Evolutionary conservation across 2,329 filamentous ascomycete species (phyloP).

Genomic region (Ophiocordyceps camponoti-saundersi): DNA sequence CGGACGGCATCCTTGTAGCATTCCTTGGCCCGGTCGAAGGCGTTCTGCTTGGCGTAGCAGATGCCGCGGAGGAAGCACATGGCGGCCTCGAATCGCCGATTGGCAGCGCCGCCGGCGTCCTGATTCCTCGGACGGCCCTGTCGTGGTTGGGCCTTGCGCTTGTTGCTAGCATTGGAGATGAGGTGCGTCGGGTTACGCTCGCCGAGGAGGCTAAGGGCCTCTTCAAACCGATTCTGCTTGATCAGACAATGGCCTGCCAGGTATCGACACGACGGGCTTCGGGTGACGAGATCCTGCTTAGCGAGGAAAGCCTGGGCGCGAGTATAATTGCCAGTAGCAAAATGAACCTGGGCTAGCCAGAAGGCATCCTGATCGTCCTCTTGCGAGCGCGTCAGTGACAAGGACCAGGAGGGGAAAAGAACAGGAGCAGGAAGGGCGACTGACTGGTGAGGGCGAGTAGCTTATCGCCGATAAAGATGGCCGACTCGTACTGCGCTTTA

Average conservation of each 20-base stretch:
- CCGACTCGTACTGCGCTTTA: constrained; percentile 90
- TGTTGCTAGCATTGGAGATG: constrained; percentile 33
- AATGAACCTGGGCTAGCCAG: constrained; percentile 97
- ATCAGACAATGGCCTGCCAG: constrained; percentile 88
- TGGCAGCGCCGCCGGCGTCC: constrained; percentile 31
- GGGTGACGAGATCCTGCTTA: constrained; percentile 63
- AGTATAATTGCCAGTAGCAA: constrained; percentile 86
- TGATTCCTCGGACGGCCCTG: constrained; percentile 12
- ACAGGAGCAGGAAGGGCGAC: constrained; percentile 11
- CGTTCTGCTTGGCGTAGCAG: constrained; percentile 93
- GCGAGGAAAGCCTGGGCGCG: constrained; percentile 76
- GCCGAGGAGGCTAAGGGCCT: constrained; percentile 71
- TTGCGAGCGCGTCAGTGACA: constrained; percentile 17
- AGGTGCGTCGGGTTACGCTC: constrained; percentile 90
- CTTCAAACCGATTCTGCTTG: constrained; percentile 78
- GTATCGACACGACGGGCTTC: constrained; percentile 79
- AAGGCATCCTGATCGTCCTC: constrained; percentile 90
- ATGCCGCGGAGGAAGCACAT: constrained; percentile 94
- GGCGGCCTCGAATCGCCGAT: constrained; percentile 77
- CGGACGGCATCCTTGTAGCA: constrained; percentile 96
- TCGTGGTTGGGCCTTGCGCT: constrained; percentile 19
- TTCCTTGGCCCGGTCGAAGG: constrained; percentile 91
- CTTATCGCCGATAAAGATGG: constrained; percentile 96
- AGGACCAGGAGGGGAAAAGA: neutral
- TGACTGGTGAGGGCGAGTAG: constrained; percentile 81